Conservation (phyloP, 73 alveolate species). For the Paramecium tetraurelia region DNA sequence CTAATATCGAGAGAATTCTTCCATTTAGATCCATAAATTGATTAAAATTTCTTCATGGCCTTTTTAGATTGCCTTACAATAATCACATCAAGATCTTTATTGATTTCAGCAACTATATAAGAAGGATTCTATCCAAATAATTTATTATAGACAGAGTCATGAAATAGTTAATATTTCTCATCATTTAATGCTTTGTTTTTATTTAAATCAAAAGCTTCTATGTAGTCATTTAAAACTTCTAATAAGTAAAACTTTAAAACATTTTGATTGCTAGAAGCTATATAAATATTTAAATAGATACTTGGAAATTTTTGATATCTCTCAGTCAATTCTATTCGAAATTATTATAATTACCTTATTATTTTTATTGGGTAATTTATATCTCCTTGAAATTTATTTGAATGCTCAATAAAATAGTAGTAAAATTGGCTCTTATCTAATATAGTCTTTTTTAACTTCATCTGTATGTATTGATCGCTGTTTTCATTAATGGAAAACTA, state of each 20-base stretch:
- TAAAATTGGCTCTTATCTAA: background rate
- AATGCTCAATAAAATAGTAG: background rate
- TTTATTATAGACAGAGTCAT: background rate
- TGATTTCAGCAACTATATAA: background rate
- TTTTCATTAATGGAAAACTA: background rate
- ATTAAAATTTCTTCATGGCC: background rate
- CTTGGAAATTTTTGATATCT: constrained; percentile 33
- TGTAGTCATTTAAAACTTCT: constrained; percentile 29
- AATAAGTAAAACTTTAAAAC: background rate
- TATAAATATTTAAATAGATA: background rate
- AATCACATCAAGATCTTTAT: background rate
- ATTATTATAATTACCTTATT: background rate
- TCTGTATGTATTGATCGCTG: background rate
- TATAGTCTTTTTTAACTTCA: background rate
- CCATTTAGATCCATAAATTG: background rate
- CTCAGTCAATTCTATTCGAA: background rate
- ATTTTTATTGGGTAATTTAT: background rate
- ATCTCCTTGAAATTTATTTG: background rate
- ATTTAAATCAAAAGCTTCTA: background rate
- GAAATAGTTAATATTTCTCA: background rate
- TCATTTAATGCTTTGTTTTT: constrained; percentile 2
- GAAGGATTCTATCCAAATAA: background rate
- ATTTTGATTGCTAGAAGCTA: constrained; percentile 2
- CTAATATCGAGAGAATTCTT: background rate
- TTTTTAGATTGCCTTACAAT: background rate